phyloP scores from a whole-genome alignment of 768 basidiomycete genomes.

The Coprinopsis sp. region DNA sequence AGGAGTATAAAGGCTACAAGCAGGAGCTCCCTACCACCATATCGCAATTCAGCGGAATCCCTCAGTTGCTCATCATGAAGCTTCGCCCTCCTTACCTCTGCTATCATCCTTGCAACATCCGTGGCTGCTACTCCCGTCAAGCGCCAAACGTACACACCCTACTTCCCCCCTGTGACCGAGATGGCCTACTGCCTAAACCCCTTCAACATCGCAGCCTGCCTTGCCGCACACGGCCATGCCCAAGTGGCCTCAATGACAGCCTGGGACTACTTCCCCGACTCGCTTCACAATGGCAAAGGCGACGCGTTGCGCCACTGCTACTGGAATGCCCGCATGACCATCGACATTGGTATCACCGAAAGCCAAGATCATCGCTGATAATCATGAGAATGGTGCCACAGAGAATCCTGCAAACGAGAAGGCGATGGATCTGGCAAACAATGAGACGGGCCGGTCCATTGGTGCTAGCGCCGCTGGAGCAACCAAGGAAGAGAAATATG shows the following conservation, averaged over 20 bases:
- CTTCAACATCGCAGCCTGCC: neutral
- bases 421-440: conserved; percentile 2
- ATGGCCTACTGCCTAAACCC: neutral
- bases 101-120: neutral
- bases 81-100: neutral
- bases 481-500: conserved; percentile 1
- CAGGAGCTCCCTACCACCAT: too few relatives aligned
- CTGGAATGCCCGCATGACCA: conserved; percentile 2
- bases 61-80: too few relatives aligned
- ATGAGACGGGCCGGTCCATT: neutral
- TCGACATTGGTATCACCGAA: neutral
- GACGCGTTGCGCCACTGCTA: conserved; percentile 2
- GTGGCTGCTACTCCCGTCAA: neutral
- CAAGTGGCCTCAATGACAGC: neutral
- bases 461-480: neutral
- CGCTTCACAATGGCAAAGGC: neutral
- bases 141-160: conserved; percentile 2
- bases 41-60: too few relatives aligned
- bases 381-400: neutral
- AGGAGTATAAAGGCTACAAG: too few relatives aligned
- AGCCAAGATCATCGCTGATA: neutral
- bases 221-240: neutral
- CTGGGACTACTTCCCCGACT: neutral
- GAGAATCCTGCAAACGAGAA: neutral
- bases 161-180: neutral